These are phyloP conservation scores for Nakazawaea ernobii DNA, from an alignment of 805 yeast species.

Conservation along the genomic window DNA sequence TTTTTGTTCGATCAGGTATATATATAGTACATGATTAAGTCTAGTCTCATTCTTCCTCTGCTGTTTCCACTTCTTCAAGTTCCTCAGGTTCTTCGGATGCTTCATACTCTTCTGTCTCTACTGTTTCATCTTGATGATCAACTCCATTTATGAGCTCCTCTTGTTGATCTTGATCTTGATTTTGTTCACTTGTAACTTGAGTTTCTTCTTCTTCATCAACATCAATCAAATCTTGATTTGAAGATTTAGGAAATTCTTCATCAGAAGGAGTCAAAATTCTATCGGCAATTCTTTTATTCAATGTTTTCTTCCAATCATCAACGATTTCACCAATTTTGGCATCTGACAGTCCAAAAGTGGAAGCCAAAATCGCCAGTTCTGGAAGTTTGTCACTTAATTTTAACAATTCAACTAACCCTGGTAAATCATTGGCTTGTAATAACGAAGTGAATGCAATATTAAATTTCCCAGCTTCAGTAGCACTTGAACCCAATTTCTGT, in stretches of 20 bases:
- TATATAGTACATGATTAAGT: background rate
- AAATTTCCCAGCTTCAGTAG: slow-evolving; percentile 71
- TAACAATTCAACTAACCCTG: slow-evolving; percentile 59
- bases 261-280: slow-evolving; percentile 46
- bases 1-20: too few species aligned
- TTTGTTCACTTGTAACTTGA: background rate
- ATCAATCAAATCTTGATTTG: slow-evolving; percentile 32
- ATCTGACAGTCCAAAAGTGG: slow-evolving; percentile 50
- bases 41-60: slow-evolving; percentile 14
- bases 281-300: slow-evolving; percentile 45
- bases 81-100: slow-evolving; percentile 3
- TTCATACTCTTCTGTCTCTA: slow-evolving; percentile 13
- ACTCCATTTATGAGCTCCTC: slow-evolving; percentile 11
- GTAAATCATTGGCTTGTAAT: slow-evolving; percentile 78
- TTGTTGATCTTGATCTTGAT: too few species aligned
- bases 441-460: slow-evolving; percentile 88
- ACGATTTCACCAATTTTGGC: slow-evolving; percentile 41
- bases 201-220: slow-evolving; percentile 23
- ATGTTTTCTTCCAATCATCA: slow-evolving; percentile 60
- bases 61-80: slow-evolving; percentile 16
- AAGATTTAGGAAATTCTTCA: slow-evolving; percentile 12
- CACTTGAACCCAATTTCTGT: slow-evolving; percentile 54
- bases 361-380: slow-evolving; percentile 80
- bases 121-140: slow-evolving; percentile 13
- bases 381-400: slow-evolving; percentile 62